Conservation (phyloP, 768 basidiomycete species). For the Plicaturopsis crispa region DNA sequence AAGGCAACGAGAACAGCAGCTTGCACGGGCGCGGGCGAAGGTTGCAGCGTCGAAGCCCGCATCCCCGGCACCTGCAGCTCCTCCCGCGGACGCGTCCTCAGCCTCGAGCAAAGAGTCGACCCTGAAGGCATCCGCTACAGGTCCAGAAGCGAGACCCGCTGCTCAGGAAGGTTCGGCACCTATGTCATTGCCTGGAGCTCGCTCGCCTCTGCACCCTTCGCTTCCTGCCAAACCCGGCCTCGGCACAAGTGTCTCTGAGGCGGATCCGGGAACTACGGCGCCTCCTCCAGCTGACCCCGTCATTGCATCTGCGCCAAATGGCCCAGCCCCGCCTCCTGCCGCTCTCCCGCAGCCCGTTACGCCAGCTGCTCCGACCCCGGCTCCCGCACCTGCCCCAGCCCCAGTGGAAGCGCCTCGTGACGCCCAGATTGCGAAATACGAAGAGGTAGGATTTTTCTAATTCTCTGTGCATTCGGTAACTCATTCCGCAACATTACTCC, state of each 20-base stretch:
- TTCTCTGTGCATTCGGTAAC: constrained; percentile 2
- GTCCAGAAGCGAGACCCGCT: constrained; percentile 10
- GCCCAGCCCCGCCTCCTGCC: constrained; percentile 6
- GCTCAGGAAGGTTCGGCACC: constrained; percentile 21
- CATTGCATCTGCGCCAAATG: constrained; percentile 5
- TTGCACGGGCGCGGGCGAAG: constrained; percentile 20
- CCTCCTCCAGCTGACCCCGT: constrained; percentile 11
- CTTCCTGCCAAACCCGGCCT: constrained; percentile 40
- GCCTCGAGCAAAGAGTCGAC: constrained; percentile 13
- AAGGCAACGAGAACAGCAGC: constrained; percentile 26
- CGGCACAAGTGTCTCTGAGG: constrained; percentile 16
- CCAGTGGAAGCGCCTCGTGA: constrained; percentile 29
- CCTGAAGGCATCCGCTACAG: constrained; percentile 8
- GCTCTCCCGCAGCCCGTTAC: constrained; percentile 13
- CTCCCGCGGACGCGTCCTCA: constrained; percentile 1
- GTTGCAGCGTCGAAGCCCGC: constrained; percentile 13
- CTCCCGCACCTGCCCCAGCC: constrained; percentile 18
- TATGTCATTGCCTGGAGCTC: constrained; percentile 19
- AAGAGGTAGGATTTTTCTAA: constrained; percentile 43
- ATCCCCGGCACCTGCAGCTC: constrained; percentile 13
- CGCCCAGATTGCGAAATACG: constrained; percentile 45
- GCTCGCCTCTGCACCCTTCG: constrained; percentile 56
- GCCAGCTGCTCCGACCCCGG: constrained; percentile 13
- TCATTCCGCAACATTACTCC: constrained; percentile 3
- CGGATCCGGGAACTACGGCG: constrained; percentile 21